phyloP scores from a whole-genome alignment of 305 asterid genomes.

The Solanum chacoense region DNA sequence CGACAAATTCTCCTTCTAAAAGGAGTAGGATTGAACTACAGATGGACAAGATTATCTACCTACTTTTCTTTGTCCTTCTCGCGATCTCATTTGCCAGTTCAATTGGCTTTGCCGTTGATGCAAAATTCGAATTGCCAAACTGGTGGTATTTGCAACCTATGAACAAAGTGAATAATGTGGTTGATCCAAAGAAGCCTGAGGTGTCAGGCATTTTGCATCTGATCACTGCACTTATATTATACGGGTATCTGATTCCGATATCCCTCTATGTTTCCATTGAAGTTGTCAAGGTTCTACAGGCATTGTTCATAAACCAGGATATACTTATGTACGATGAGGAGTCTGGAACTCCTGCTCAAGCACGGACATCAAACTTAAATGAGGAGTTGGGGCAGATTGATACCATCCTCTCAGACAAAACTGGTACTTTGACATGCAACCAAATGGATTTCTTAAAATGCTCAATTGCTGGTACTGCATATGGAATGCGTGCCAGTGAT shows the following conservation, averaged over 20 bases:
- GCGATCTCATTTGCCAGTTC: constrained; percentile 58
- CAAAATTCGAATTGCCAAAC: constrained; percentile 43
- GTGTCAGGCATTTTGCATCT: constrained; percentile 62
- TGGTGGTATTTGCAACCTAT: constrained; percentile 77
- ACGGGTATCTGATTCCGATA: constrained; percentile 80
- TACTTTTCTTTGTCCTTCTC: constrained; percentile 53
- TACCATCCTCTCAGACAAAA: constrained; percentile 86
- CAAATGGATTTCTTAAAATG: constrained; percentile 93
- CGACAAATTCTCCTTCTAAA: constrained; percentile 81
- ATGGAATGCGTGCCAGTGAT: constrained; percentile 66
- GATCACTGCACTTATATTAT: constrained; percentile 68
- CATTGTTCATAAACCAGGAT: constrained; percentile 69
- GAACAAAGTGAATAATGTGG: constrained; percentile 19
- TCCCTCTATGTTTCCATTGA: constrained; percentile 90
- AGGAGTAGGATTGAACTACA: constrained; percentile 70
- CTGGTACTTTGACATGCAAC: constrained; percentile 92
- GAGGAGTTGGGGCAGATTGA: constrained; percentile 92
- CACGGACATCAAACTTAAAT: constrained; percentile 79
- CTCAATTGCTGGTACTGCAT: constrained; percentile 71
- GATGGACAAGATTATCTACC: constrained; percentile 71
- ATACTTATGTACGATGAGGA: constrained; percentile 69
- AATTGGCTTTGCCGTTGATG: constrained; percentile 41
- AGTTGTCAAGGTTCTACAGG: constrained; percentile 84
- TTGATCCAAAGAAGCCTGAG: constrained; percentile 42
- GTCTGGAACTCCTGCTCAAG: constrained; percentile 74